Evolutionary conservation across 371 early-diverging fungal genomes (phyloP).

Genomic region (Lichtheimia corymbifera): DNA sequence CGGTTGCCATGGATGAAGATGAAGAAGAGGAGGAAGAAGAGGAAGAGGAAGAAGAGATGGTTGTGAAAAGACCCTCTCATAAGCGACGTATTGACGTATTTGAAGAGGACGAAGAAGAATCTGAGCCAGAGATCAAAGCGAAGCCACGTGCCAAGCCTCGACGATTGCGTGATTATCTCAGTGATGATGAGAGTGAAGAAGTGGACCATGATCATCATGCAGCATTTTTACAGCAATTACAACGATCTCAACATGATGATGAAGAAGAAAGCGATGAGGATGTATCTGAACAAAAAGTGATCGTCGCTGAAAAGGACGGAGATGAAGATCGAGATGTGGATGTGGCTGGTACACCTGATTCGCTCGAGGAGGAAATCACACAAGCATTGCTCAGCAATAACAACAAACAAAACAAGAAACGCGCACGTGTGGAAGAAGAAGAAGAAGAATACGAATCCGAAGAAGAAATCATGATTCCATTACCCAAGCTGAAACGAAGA

Average conservation of each 20-base stretch:
- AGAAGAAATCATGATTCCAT: constrained; percentile 11
- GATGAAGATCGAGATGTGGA: constrained; percentile 10
- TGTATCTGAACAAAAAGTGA: neutral
- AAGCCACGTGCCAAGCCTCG: constrained; percentile 1
- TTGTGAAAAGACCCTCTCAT: neutral
- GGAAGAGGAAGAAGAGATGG: neutral
- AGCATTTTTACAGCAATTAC: constrained; percentile 53
- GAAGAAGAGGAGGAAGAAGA: neutral
- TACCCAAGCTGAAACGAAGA: constrained; percentile 7
- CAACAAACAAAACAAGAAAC: neutral
- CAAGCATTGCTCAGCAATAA: neutral
- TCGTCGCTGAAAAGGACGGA: neutral
- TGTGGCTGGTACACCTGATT: constrained; percentile 13
- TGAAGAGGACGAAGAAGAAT: neutral
- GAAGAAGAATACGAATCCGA: constrained; percentile 27
- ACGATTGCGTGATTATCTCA: constrained; percentile 51
- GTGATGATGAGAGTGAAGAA: constrained; percentile 41
- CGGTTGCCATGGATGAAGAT: neutral
- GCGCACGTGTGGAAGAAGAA: constrained; percentile 26
- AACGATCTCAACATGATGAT: constrained; percentile 33
- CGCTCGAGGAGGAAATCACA: constrained; percentile 10
- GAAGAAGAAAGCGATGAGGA: constrained; percentile 22
- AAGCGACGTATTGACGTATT: neutral
- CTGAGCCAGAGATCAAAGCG: neutral
- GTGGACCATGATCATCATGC: constrained; percentile 30